phyloP scores from a whole-genome alignment of 352 stramenopile genomes.

The Phytopythium mirpurense region DNA sequence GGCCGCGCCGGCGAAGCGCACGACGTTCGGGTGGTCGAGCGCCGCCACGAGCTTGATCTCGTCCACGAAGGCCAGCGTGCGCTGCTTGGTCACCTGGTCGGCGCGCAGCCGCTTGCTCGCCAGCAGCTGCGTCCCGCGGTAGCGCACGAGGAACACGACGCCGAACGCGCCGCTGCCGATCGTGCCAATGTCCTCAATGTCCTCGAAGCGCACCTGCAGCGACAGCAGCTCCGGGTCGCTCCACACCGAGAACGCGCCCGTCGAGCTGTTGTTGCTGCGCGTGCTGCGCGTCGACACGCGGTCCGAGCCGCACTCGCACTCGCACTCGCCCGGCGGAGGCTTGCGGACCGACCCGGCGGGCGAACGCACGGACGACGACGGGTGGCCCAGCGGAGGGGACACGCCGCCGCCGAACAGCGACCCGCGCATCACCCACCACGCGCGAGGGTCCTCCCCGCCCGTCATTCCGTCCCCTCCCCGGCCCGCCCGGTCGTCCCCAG shows the following conservation, averaged over 20 bases:
- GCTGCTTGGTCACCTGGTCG: not conserved
- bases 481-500: too few species aligned
- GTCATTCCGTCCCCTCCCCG: too few species aligned
- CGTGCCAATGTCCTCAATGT: slow-evolving; percentile 34
- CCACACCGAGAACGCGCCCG: slow-evolving; percentile 34
- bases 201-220: slow-evolving; percentile 28
- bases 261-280: slow-evolving; percentile 30
- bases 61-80: slow-evolving; percentile 33
- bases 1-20: slow-evolving; percentile 43
- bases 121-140: slow-evolving; percentile 26
- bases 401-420: slow-evolving; percentile 29
- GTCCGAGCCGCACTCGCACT: slow-evolving; percentile 17
- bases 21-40: slow-evolving; percentile 41
- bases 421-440: slow-evolving; percentile 12
- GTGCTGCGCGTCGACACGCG: slow-evolving; percentile 29
- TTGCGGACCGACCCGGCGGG: slow-evolving; percentile 18
- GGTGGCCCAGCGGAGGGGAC: slow-evolving; percentile 23
- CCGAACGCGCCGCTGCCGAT: slow-evolving; percentile 22
- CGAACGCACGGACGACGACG: not conserved
- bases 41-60: slow-evolving; percentile 47
- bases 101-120: slow-evolving; percentile 33
- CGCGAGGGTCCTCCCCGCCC: not conserved
- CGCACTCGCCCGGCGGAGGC: too few species aligned
- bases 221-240: slow-evolving; percentile 30
- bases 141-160: slow-evolving; percentile 34